Conservation (phyloP, 1,284 basidiomycete species). For the Takashimella tepidaria region DNA sequence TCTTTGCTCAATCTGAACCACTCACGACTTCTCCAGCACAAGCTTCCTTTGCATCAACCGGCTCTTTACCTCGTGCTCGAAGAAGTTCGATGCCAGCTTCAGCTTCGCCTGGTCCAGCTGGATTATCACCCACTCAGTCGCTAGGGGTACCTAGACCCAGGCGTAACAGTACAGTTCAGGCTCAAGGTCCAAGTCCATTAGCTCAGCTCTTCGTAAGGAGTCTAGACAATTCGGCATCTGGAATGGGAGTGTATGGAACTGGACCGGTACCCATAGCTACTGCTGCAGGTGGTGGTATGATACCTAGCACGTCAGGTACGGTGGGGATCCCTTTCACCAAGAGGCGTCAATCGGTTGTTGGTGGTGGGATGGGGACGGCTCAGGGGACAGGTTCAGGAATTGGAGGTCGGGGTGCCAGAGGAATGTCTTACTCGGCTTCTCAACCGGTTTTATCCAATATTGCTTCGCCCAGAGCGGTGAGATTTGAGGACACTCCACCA, state of each 20-base stretch:
- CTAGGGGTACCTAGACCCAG: conserved; percentile 11
- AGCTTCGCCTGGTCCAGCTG: conserved; percentile 3
- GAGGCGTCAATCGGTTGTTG: not conserved
- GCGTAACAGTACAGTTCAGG: conserved; percentile 30
- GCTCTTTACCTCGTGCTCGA: conserved; percentile 9
- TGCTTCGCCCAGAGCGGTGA: not conserved
- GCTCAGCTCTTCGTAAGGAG: conserved; percentile 41
- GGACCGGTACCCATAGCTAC: no score
- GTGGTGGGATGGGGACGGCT: not conserved
- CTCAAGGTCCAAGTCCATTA: conserved; percentile 42
- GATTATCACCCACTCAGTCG: conserved; percentile 1
- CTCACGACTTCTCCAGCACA: conserved; percentile 19
- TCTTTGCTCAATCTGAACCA: not conserved
- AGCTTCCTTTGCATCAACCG: conserved; percentile 1
- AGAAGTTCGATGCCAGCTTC: conserved; percentile 18
- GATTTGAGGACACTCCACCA: not conserved
- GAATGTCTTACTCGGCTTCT: not conserved
- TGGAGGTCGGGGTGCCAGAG: no score
- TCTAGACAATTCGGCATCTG: no score
- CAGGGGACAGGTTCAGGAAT: not conserved
- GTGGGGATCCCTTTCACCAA: not conserved
- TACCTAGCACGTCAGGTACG: no score
- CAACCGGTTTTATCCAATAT: not conserved
- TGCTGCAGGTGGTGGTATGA: not conserved
- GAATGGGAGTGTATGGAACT: no score